These are phyloP conservation scores for Aurantiochytrium sp. DNA, from an alignment of 108 stramenopile species.

Conservation along the genomic window DNA sequence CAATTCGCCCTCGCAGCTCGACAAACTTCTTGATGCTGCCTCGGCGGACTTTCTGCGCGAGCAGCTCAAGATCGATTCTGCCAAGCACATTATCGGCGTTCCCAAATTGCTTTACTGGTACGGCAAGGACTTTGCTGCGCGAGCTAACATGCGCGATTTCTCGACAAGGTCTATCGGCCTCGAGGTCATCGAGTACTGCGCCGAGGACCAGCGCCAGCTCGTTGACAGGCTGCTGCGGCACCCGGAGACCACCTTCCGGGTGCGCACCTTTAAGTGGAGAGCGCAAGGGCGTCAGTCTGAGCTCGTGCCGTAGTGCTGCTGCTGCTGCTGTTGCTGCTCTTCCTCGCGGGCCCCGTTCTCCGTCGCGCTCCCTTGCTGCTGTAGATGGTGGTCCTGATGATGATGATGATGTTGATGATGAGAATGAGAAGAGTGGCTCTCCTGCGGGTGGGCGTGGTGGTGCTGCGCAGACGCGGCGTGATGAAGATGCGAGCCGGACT, in stretches of 20 bases:
- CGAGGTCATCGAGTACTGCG: background rate
- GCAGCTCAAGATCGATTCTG: background rate
- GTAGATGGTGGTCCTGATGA: too few relatives aligned
- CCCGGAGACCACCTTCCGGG: background rate
- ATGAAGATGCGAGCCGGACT: too few relatives aligned
- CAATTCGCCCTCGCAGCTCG: background rate
- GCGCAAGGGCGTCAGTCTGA: background rate
- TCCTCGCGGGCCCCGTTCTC: background rate
- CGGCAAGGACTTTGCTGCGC: background rate
- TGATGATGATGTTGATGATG: too few relatives aligned
- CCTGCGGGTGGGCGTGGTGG: too few relatives aligned
- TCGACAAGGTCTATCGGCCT: background rate
- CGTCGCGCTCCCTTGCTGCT: too few relatives aligned
- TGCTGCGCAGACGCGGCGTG: too few relatives aligned
- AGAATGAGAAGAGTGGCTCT: too few relatives aligned
- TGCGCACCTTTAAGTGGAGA: background rate
- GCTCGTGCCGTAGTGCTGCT: background rate
- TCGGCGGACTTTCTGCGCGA: background rate
- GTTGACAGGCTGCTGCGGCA: background rate
- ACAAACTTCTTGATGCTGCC: background rate
- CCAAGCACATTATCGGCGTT: background rate
- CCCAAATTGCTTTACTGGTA: slow-evolving; percentile 4
- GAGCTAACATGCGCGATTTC: background rate
- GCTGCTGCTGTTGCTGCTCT: too few relatives aligned
- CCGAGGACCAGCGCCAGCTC: background rate